phyloP scores from a whole-genome alignment of 805 yeast species.

The Diddensiella transvaalensis region DNA sequence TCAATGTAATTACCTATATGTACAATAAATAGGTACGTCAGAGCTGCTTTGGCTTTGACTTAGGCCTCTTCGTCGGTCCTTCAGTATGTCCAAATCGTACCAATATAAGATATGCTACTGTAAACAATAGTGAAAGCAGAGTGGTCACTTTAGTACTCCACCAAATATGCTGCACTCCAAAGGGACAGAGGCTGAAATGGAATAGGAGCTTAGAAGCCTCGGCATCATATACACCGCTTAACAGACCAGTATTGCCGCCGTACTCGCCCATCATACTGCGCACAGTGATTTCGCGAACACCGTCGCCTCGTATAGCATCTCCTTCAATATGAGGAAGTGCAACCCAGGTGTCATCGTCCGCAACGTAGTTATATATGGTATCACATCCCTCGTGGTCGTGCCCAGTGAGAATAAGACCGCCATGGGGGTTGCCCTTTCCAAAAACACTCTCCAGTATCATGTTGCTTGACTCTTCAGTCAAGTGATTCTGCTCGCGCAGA shows the following conservation, averaged over 20 bases:
- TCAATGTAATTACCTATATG: no score
- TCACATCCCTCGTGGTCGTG: slow-evolving; percentile 97
- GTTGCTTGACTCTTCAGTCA: slow-evolving; percentile 63
- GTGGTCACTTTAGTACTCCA: slow-evolving; percentile 74
- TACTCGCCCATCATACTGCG: slow-evolving; percentile 96
- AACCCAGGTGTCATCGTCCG: slow-evolving; percentile 8
- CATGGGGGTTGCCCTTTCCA: slow-evolving; percentile 41
- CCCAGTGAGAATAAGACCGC: slow-evolving; percentile 85
- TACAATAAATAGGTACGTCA: no score
- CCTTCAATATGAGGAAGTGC: background rate
- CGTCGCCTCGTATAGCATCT: slow-evolving; percentile 6
- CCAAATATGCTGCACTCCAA: slow-evolving; percentile 89
- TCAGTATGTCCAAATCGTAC: no score
- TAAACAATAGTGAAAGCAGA: slow-evolving; percentile 17
- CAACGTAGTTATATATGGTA: slow-evolving; percentile 51
- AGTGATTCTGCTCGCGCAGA: slow-evolving; percentile 81
- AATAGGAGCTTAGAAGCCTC: slow-evolving; percentile 51
- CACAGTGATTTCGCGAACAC: slow-evolving; percentile 74
- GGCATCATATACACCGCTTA: slow-evolving; percentile 64
- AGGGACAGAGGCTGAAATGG: slow-evolving; percentile 70
- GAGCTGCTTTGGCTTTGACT: no score
- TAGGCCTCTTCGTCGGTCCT: no score
- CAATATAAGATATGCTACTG: background rate
- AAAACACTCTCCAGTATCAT: slow-evolving; percentile 70
- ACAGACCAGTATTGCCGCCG: slow-evolving; percentile 81